These are phyloP conservation scores for Harringtonia aguacate DNA, from an alignment of 2,329 filamentous ascomycete genomes.

Conservation along the genomic window DNA sequence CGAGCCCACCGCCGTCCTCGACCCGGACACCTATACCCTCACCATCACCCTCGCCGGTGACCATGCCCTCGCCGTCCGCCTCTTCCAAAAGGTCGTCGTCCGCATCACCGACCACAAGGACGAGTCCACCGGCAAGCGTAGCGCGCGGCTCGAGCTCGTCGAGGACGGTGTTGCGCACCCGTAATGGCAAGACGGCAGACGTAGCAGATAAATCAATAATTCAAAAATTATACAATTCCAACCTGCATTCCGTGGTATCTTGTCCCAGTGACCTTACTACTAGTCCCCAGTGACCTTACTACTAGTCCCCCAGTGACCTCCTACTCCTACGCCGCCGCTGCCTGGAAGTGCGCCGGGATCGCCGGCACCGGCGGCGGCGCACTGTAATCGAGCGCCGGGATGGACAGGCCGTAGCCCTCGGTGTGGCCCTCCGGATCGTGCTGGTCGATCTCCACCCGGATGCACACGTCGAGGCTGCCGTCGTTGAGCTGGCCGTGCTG, in stretches of 20 bases:
- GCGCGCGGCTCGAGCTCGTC: conserved; percentile 65
- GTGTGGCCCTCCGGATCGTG: conserved; percentile 72
- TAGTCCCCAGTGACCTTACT: too few relatives aligned
- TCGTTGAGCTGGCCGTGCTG: conserved; percentile 43
- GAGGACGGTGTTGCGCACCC: too few relatives aligned
- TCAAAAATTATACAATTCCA: too few relatives aligned
- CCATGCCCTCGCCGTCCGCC: conserved; percentile 52
- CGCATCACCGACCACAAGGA: conserved; percentile 89
- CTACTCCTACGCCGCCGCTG: background rate
- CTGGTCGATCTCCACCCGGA: conserved; percentile 82
- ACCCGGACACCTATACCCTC: conserved; percentile 76
- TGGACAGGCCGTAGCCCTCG: conserved; percentile 69
- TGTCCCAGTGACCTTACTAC: too few relatives aligned
- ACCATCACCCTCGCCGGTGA: conserved; percentile 37
- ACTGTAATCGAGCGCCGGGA: conserved; percentile 53
- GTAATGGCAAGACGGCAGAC: too few relatives aligned
- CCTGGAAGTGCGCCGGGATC: conserved; percentile 8
- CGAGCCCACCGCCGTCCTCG: conserved; percentile 72
- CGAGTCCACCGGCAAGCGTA: conserved; percentile 90
- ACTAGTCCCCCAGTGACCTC: background rate
- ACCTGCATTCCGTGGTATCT: too few relatives aligned
- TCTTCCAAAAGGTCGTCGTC: conserved; percentile 89
- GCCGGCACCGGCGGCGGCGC: conserved; percentile 9
- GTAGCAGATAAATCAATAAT: too few relatives aligned
- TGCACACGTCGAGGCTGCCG: conserved; percentile 64